These are phyloP conservation scores for Persicaria maculosa DNA, from an alignment of 148 eudicot genomes.

Conservation along the genomic window DNA sequence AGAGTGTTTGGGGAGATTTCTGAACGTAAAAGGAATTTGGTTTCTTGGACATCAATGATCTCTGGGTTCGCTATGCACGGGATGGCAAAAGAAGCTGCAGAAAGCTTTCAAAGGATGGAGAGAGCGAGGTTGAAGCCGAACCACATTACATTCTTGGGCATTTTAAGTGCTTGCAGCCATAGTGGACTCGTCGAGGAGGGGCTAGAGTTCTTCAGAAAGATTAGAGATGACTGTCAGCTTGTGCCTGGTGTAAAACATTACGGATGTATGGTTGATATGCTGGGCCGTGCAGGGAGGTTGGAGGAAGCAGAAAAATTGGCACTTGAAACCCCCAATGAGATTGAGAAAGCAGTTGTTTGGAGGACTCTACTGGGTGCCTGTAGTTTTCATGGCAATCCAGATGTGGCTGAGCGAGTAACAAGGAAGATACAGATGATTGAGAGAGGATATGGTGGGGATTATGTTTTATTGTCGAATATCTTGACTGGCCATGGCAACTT, in stretches of 20 bases:
- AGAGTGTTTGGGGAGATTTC: constrained; percentile 31
- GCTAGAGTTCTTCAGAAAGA: constrained; percentile 37
- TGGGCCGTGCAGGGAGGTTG: constrained; percentile 55
- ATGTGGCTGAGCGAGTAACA: constrained; percentile 41
- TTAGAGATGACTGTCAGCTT: constrained; percentile 27
- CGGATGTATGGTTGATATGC: constrained; percentile 58
- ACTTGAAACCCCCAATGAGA: constrained; percentile 24
- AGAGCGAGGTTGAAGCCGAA: constrained; percentile 37
- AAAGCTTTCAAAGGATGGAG: constrained; percentile 35
- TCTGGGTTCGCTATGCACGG: constrained; percentile 61
- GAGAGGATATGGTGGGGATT: constrained; percentile 56
- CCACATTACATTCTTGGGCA: constrained; percentile 49
- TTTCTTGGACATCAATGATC: constrained; percentile 64
- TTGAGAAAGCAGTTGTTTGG: constrained; percentile 49
- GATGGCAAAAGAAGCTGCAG: constrained; percentile 50
- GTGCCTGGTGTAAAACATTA: constrained; percentile 46
- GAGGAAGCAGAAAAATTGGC: constrained; percentile 59
- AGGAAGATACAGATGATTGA: constrained; percentile 44
- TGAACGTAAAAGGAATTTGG: constrained; percentile 29
- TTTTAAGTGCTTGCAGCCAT: constrained; percentile 54
- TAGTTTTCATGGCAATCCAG: constrained; percentile 41
- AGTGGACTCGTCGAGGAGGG: constrained; percentile 63
- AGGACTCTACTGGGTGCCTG: constrained; percentile 71
- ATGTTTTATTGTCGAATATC: constrained; percentile 58
- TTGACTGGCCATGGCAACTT: constrained; percentile 44